Conservation (phyloP, 768 basidiomycete genomes). For the Rhodosporidiobolus odoratus region DNA sequence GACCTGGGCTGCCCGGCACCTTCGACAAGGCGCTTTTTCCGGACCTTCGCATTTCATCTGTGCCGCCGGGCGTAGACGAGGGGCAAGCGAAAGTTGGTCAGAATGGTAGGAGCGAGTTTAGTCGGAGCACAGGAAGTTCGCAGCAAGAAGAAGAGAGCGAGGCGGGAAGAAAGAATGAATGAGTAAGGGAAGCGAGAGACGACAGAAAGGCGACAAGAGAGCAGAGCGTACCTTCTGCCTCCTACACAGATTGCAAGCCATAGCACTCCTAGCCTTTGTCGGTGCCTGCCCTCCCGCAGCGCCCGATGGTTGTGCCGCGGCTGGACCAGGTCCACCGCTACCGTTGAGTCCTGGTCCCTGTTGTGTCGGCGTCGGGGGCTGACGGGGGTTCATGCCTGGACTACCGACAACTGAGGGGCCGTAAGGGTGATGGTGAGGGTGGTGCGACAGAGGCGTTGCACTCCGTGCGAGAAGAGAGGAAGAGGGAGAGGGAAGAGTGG, state of each 20-base stretch:
- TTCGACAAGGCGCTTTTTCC: constrained; percentile 27
- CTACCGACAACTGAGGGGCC: too few species aligned
- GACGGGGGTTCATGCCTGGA: too few species aligned
- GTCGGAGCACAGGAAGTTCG: background rate
- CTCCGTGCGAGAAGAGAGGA: too few species aligned
- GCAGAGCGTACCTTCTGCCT: constrained; percentile 20
- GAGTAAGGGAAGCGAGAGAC: background rate
- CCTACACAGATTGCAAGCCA: constrained; percentile 30
- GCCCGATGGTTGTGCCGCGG: background rate
- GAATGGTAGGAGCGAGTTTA: background rate
- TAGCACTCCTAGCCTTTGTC: constrained; percentile 26
- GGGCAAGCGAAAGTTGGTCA: background rate
- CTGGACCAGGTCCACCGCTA: background rate
- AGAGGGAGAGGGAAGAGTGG: too few species aligned
- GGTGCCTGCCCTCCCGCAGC: background rate
- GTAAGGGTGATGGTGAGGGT: too few species aligned
- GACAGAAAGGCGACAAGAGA: background rate
- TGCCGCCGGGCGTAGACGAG: background rate
- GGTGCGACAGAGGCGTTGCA: constrained; percentile 3
- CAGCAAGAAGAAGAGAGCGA: background rate
- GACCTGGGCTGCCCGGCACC: constrained; percentile 28
- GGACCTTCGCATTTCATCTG: constrained; percentile 38
- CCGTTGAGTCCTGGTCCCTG: background rate
- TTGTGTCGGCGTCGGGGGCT: too few species aligned
- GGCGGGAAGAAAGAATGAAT: too few species aligned